Percentiles rank a stretch among this genome's conserved stretches.
Conservation (phyloP, 192 early-diverging fungal genomes). For the Obelidium mucronatum region DNA sequence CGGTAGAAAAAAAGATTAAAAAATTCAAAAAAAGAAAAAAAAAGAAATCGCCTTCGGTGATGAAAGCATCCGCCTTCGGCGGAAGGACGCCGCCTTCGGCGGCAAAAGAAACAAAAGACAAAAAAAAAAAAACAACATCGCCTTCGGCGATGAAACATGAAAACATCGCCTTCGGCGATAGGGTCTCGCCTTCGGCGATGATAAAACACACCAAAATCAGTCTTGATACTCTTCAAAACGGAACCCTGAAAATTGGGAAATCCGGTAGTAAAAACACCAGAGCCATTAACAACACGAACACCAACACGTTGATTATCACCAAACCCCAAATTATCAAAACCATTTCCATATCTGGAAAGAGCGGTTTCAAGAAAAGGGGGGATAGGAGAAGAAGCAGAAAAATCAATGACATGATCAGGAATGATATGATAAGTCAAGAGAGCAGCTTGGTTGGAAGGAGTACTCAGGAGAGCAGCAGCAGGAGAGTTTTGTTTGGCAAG, state of each 20-base stretch:
- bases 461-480: neutral
- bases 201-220: conserved; percentile 22
- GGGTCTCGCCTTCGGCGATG: too few species aligned
- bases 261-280: conserved; percentile 19
- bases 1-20: too few species aligned
- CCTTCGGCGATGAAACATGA: neutral
- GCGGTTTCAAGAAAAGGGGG: neutral
- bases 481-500: neutral
- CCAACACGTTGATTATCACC: conserved; percentile 10
- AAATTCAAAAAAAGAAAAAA: neutral
- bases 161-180: neutral
- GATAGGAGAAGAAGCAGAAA: neutral
- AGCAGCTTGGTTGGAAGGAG: neutral
- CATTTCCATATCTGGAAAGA: conserved; percentile 24
- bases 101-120: too few species aligned
- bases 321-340: conserved; percentile 28
- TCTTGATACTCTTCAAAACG: conserved; percentile 7
- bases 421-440: conserved; percentile 37
- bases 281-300: neutral
- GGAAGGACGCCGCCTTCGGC: too few species aligned
- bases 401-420: conserved; percentile 9
- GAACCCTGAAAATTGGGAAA: neutral
- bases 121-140: too few species aligned
- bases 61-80: neutral
- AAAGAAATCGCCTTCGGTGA: neutral